A percentile compares a stretch with the other conserved stretches of the same genome.
Conservation (phyloP, 1,284 basidiomycete species). For the Heterobasidion occidentale region DNA sequence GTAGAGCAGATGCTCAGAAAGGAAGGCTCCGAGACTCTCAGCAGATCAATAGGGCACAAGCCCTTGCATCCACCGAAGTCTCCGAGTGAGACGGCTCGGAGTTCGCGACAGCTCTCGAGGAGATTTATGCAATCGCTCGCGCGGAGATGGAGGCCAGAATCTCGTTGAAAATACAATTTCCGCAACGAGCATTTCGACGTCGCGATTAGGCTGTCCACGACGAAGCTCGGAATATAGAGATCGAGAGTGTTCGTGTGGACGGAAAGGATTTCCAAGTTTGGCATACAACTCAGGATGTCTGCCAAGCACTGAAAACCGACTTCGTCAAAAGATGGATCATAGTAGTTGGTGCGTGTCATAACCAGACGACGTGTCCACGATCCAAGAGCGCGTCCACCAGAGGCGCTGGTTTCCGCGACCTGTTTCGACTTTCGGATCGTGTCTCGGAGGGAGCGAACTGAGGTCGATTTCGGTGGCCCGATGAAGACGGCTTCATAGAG, state of each 20-base stretch:
- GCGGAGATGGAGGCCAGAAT: background rate
- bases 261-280: background rate
- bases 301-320: background rate
- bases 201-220: background rate
- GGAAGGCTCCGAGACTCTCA: background rate
- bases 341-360: background rate
- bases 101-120: background rate
- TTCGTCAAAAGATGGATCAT: background rate
- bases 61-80: background rate
- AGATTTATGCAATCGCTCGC: background rate
- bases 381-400: background rate
- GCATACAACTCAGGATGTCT: background rate
- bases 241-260: background rate
- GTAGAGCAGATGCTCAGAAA: background rate
- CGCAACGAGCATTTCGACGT: background rate
- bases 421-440: background rate
- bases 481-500: background rate
- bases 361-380: background rate
- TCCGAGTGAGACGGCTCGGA: background rate
- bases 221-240: background rate
- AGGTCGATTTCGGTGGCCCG: background rate
- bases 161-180: background rate
- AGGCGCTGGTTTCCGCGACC: background rate
- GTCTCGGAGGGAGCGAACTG: background rate
- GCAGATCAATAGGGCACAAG: background rate